A percentile compares a stretch with the other conserved stretches of the same genome.
Evolutionary conservation across 371 early-diverging fungal species (phyloP).

Genomic region (Mucor racemosus): DNA sequence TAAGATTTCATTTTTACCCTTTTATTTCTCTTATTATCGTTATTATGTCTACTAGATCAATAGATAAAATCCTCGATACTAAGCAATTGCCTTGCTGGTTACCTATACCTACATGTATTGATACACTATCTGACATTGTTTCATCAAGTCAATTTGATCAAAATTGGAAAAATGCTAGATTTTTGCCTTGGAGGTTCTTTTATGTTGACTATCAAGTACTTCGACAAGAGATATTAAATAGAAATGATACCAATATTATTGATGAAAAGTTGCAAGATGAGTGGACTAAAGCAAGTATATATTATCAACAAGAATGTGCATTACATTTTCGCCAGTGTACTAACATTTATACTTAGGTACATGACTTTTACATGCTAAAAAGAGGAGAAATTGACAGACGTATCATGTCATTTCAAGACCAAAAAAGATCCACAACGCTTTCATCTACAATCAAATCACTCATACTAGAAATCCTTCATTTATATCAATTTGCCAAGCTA

Average conservation of each 20-base stretch:
- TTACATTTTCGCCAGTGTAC: not conserved
- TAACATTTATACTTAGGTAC: conserved; percentile 14
- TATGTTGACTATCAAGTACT: conserved; percentile 22
- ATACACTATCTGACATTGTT: conserved; percentile 12
- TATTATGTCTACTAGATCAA: not conserved
- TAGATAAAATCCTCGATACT: conserved; percentile 8
- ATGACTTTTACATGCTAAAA: conserved; percentile 24
- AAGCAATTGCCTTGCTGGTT: conserved; percentile 12
- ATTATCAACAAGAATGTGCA: not conserved
- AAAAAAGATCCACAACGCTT: not conserved
- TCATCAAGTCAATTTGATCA: conserved; percentile 16
- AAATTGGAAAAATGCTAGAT: conserved; percentile 12
- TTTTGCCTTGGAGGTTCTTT: conserved; percentile 19
- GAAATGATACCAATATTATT: not conserved
- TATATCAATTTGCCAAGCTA: conserved; percentile 23
- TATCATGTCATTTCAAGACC: conserved; percentile 4
- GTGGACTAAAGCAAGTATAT: conserved; percentile 20
- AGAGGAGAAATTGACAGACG: conserved; percentile 27
- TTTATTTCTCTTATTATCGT: not conserved
- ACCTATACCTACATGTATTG: conserved; percentile 9
- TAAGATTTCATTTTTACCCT: not conserved
- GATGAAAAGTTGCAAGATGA: conserved; percentile 11
- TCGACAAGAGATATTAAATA: not conserved
- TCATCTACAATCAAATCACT: not conserved
- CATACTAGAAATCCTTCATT: conserved; percentile 17